A percentile compares a stretch with the other conserved stretches of the same genome.
Evolutionary conservation across 768 basidiomycete genomes (phyloP).

Genomic region (Mycena olivaceomarginata): DNA sequence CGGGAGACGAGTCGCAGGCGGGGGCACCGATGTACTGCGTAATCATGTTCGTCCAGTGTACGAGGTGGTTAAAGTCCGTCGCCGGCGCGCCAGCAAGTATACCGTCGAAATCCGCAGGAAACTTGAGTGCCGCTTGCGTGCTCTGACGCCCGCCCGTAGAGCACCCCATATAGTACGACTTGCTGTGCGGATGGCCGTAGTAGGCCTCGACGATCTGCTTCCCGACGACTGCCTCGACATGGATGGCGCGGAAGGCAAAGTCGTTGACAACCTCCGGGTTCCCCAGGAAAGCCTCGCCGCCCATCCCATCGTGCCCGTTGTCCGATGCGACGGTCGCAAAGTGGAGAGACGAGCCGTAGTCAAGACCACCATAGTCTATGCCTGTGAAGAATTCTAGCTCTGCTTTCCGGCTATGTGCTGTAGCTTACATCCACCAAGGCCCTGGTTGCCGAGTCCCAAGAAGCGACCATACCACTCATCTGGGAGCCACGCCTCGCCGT

Average conservation of each 20-base stretch:
- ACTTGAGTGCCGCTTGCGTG: constrained; percentile 47
- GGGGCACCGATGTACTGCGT: no score
- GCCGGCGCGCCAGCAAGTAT: constrained; percentile 52
- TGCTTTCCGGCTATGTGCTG: no score
- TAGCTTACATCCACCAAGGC: no score
- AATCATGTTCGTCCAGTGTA: constrained; percentile 30
- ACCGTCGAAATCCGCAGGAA: constrained; percentile 53
- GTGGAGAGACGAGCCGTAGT: constrained; percentile 45
- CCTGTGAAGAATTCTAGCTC: no score
- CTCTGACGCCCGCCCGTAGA: constrained; percentile 53
- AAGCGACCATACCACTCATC: no score
- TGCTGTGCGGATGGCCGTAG: constrained; percentile 46
- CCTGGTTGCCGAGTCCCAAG: no score
- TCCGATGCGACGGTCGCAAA: constrained; percentile 49
- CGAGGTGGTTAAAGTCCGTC: constrained; percentile 37
- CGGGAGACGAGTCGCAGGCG: no score
- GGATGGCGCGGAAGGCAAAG: constrained; percentile 50
- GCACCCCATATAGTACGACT: constrained; percentile 53
- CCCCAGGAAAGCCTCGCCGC: constrained; percentile 44
- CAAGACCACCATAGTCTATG: no score
- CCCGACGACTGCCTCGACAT: constrained; percentile 48
- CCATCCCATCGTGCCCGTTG: constrained; percentile 50
- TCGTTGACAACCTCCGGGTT: constrained; percentile 51
- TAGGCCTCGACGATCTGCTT: constrained; percentile 50
- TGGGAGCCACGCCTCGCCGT: no score